Evolutionary conservation across 176 grass and related monocot species (phyloP).

Genomic region (Oryza punctata): DNA sequence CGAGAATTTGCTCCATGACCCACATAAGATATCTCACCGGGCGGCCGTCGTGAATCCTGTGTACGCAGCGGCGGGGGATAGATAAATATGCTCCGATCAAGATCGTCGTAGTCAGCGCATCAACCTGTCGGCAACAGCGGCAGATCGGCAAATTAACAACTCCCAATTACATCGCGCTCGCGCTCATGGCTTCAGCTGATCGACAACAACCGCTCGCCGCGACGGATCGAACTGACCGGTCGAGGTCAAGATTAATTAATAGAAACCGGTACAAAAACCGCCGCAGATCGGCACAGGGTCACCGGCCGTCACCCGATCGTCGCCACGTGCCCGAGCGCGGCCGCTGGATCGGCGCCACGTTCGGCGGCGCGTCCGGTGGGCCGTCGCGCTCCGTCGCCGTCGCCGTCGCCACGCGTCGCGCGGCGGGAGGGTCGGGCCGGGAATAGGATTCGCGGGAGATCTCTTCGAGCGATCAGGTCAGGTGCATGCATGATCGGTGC

Average conservation of each 20-base stretch:
- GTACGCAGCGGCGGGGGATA: background rate
- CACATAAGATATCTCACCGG: background rate
- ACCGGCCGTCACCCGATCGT: background rate
- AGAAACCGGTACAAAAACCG: background rate
- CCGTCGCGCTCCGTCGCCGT: constrained; percentile 20
- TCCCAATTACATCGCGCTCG: background rate
- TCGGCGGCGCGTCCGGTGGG: background rate
- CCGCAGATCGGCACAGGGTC: background rate
- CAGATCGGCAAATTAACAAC: constrained; percentile 28
- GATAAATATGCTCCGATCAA: background rate
- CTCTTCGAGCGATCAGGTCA: background rate
- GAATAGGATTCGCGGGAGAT: constrained; percentile 48
- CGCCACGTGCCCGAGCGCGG: background rate
- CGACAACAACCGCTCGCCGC: background rate
- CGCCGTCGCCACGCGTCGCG: constrained; percentile 35
- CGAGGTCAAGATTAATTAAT: background rate
- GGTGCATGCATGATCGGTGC: constrained; percentile 31
- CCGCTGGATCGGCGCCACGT: constrained; percentile 26
- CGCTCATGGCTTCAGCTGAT: background rate
- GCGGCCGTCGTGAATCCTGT: background rate
- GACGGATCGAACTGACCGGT: background rate
- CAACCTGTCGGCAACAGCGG: constrained; percentile 37
- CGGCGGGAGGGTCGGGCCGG: background rate
- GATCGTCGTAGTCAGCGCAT: background rate
- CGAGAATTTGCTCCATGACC: background rate